Percentiles rank a stretch among this genome's conserved stretches.
phyloP scores from a whole-genome alignment of 2,329 filamentous ascomycete genomes.

The Talaromyces sp. region DNA sequence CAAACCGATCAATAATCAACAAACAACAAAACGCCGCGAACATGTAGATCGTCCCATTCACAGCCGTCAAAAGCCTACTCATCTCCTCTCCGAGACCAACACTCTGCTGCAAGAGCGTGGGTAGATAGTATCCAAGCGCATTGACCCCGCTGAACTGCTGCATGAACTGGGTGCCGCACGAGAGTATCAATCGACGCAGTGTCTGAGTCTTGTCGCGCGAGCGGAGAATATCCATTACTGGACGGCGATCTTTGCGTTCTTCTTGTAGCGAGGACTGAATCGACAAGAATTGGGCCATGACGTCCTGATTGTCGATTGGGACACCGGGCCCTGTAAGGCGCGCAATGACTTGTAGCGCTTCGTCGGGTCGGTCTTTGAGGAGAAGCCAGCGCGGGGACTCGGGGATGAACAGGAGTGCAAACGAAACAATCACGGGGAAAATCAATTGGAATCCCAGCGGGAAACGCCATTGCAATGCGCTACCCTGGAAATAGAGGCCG shows the following conservation, averaged over 20 bases:
- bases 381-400: background rate
- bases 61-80: conserved; percentile 19
- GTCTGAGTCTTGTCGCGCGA: background rate
- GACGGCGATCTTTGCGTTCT: background rate
- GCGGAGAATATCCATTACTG: background rate
- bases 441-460: background rate
- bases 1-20: conserved; percentile 21
- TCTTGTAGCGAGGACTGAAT: background rate
- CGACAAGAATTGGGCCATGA: background rate
- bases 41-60: conserved; percentile 21
- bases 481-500: background rate
- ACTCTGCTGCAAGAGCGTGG: background rate
- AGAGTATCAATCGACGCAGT: background rate
- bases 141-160: background rate
- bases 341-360: background rate
- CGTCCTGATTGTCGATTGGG: background rate
- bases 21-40: conserved; percentile 18
- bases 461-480: conserved; percentile 18
- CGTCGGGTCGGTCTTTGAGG: background rate
- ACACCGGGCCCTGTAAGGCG: background rate
- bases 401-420: background rate
- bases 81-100: background rate
- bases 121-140: background rate
- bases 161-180: background rate
- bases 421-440: background rate